Percentiles rank a stretch among this genome's conserved stretches.
These are phyloP conservation scores for Coemansia sp. DNA, from an alignment of 192 early-diverging fungal species.

Conservation along the genomic window DNA sequence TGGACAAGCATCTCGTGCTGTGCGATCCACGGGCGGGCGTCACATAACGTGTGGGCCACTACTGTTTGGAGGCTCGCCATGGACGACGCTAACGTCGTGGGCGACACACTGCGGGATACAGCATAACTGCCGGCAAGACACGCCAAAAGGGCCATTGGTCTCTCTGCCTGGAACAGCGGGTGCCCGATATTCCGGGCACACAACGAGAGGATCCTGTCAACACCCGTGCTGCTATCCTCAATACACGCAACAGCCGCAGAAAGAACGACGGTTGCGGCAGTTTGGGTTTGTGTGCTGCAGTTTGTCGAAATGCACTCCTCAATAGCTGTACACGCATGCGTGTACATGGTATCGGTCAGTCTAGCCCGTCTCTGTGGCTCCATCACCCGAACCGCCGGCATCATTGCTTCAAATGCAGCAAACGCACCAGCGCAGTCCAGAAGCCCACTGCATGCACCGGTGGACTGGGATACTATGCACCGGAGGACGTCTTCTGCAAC, in stretches of 20 bases:
- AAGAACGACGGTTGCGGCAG: background rate
- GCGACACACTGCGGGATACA: background rate
- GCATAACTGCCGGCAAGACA: conserved; percentile 29
- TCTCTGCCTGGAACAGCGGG: background rate
- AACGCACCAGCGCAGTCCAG: background rate
- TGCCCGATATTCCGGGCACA: conserved; percentile 14
- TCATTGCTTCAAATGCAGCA: background rate
- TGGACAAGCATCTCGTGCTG: conserved; percentile 6
- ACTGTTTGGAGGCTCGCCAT: background rate
- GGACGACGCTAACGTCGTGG: background rate
- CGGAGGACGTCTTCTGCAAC: conserved; percentile 1
- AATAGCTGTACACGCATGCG: background rate
- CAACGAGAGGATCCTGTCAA: conserved; percentile 9
- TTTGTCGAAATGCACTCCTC: background rate
- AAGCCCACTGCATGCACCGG: too few relatives aligned
- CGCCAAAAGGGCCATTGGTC: conserved; percentile 11
- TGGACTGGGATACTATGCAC: background rate
- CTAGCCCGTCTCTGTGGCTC: background rate
- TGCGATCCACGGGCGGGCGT: background rate
- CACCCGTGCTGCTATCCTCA: background rate
- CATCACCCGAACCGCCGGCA: background rate
- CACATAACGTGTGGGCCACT: conserved; percentile 1
- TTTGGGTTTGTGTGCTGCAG: background rate
- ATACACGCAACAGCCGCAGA: background rate
- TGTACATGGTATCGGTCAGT: background rate